phyloP scores from a whole-genome alignment of 1,139 yeast genomes.

The Blastobotrys arbuscula region DNA sequence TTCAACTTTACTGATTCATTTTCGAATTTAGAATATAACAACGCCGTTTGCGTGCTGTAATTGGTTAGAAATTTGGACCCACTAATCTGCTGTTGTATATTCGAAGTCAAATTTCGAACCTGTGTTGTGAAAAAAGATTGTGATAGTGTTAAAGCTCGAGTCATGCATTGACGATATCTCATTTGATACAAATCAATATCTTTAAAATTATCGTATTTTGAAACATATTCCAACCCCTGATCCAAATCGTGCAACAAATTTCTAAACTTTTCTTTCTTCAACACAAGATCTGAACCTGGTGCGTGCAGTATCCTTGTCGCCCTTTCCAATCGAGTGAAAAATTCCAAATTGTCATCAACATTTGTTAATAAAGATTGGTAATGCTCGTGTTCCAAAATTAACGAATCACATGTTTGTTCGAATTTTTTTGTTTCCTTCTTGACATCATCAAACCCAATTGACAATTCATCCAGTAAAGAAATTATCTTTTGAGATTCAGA shows the following conservation, averaged over 20 bases:
- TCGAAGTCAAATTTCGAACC: constrained; percentile 45
- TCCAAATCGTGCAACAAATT: constrained; percentile 56
- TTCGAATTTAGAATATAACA: constrained; percentile 58
- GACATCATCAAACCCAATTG: constrained; percentile 50
- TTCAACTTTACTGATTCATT: constrained; percentile 41
- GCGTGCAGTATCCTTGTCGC: constrained; percentile 65
- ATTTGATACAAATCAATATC: constrained; percentile 67
- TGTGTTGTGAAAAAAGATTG: constrained; percentile 58
- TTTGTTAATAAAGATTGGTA: constrained; percentile 44
- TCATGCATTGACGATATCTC: constrained; percentile 78
- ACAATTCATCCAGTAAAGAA: constrained; percentile 40
- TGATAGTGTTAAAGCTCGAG: constrained; percentile 72
- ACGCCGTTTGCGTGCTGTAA: constrained; percentile 42
- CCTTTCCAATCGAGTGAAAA: constrained; percentile 66
- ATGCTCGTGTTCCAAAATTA: constrained; percentile 48
- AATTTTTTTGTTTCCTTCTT: constrained; percentile 57
- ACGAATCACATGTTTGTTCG: constrained; percentile 50
- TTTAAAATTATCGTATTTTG: constrained; percentile 48
- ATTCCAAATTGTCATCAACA: constrained; percentile 48
- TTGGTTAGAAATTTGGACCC: constrained; percentile 24
- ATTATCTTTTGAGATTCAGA: constrained; percentile 42
- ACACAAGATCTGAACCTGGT: constrained; percentile 61
- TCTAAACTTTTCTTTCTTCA: constrained; percentile 45
- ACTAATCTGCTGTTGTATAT: constrained; percentile 36
- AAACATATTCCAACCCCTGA: constrained; percentile 47